Conservation (phyloP, 78 protist genomes). For the Monosiga brevicollis region DNA sequence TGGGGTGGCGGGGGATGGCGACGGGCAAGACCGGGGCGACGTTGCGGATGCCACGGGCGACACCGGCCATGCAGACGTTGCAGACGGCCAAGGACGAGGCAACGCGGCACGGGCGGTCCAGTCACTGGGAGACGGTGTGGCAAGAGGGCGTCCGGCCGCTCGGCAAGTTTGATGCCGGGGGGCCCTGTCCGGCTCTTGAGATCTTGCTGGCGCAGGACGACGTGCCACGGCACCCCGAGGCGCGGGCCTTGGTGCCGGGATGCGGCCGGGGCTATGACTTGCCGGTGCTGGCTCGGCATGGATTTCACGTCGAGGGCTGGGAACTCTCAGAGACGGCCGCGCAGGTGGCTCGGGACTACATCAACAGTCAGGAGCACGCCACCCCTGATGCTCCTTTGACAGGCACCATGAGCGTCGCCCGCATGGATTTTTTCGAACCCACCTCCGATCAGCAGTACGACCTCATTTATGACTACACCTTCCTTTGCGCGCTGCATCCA, state of each 20-base stretch:
- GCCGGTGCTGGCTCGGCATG: neutral
- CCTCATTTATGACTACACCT: constrained; percentile 19
- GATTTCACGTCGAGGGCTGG: neutral
- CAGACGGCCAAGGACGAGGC: too few species aligned
- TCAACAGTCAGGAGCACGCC: neutral
- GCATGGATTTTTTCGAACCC: neutral
- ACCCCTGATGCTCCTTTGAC: too few species aligned
- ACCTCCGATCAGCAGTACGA: neutral
- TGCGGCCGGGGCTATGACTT: constrained; percentile 12
- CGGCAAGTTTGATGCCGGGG: too few species aligned
- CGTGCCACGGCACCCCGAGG: neutral
- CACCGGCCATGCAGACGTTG: too few species aligned
- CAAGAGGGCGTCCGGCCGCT: too few species aligned
- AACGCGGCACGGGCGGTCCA: too few species aligned
- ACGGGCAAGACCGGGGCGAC: too few species aligned
- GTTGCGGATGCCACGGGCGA: too few species aligned
- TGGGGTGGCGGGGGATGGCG: too few species aligned
- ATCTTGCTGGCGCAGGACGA: neutral
- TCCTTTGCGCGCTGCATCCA: constrained; percentile 11
- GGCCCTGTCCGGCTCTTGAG: too few species aligned
- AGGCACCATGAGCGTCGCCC: neutral
- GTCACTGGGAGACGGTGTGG: too few species aligned
- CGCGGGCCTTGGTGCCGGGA: constrained; percentile 12
- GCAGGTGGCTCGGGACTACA: neutral
- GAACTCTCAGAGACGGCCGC: neutral